Evolutionary conservation across 371 early-diverging fungal genomes (phyloP), one percentile per base, ranked within the genome.

Genomic region (Racocetra persica): DNA sequence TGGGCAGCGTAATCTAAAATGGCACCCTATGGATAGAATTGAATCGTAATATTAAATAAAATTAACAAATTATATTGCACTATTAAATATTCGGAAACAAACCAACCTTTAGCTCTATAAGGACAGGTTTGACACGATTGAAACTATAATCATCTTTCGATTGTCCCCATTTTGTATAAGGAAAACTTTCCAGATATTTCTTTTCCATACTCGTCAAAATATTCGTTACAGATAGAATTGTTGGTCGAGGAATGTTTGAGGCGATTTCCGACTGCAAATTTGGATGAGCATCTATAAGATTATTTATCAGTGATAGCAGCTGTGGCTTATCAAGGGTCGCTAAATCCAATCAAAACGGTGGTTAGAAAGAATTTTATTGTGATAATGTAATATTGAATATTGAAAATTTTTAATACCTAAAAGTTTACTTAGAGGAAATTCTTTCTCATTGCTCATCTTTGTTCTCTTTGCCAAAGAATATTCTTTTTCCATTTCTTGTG

Each of bases 61-160:
- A n/a, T n/a, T n/a, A n/a, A n/a, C n/a, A n/a, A n/a, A n/a, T n/a
- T n/a, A n/a, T n/a, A n/a, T n/a, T n/a, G n/a, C n/a, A n/a, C n/a
- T n/a, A n/a, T n/a, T n/a, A n/a, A n/a, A n/a, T n/a, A n/a, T n/a
- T n/a, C 41, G 54, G 8, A 24, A 11, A 24, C 8, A 80, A 72
- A 18, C 85, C 79, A 90, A 91, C 91, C 69, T 88, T 88, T 51
- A 95, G 86, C 73, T 96, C 96, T 4, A 87, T 83, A 26, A 97
- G 85, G 18, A 89, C 87, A 49, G 94, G 93, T 80, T 92, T 88
- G 60, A 97, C 95, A 81, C 98, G 89, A 82, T 94, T 93, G 85
- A 92, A 97, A 14, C 96, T 91, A 86, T 98, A 98, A 83, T 94
- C 95, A 83, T 95, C 94, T 71, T 90, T 87, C 24, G 90, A 90